Base-by-base conservation (phyloP, 805 yeast genomes). In the Metschnikowia peoriensis region DNA sequence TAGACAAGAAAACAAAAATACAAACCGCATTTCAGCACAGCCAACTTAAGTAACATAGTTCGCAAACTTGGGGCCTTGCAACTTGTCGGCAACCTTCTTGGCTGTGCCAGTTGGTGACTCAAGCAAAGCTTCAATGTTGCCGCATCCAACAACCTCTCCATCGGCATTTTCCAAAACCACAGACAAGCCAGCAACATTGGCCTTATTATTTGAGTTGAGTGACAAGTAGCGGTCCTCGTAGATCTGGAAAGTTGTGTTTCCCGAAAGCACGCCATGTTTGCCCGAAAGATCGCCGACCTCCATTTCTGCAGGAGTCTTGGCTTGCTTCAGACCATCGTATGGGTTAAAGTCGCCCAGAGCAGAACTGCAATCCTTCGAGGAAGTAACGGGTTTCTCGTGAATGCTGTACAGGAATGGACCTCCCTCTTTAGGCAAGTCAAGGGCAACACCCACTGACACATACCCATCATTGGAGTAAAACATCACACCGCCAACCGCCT, bases 211-310 rank as follows among this genome's bases (percentile, higher is more conserved):
- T 16, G 79, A 78, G 62, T 83, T 77, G 65, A 86, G 76, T 0
- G 90, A 84, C 51, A 86, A 66, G 66, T 78, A 86, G 10, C 84
- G 85, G 62, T 86, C 92, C 54, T 75, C 69, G 66, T 83, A 86
- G 52, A 74, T 72, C 27, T 80, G 70, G 66, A 83, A 84, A 65
- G 79, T 83, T 63, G 88, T 83, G 14, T 88, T 83, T n/a, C 87
- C 77, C 63, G 83, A 77, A 61, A 86, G 82, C 69, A 70, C 76
- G 8, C 92, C 92, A 67, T 86, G 90, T 66, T 86, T 86, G 41
- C 92, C 92, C 40, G 88, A 80, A 59, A 86, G 79, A 62, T 86
- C 92, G 53, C 92, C 92, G 39, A 86, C 80, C 66, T 83, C 83
- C 65, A 89, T 85, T 38, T 65, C 72, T 8, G 83, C 66, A 32